These are phyloP conservation scores for Cercospora zeae-maydis DNA, from an alignment of 2,329 filamentous ascomycete genomes.

Conservation along the genomic window DNA sequence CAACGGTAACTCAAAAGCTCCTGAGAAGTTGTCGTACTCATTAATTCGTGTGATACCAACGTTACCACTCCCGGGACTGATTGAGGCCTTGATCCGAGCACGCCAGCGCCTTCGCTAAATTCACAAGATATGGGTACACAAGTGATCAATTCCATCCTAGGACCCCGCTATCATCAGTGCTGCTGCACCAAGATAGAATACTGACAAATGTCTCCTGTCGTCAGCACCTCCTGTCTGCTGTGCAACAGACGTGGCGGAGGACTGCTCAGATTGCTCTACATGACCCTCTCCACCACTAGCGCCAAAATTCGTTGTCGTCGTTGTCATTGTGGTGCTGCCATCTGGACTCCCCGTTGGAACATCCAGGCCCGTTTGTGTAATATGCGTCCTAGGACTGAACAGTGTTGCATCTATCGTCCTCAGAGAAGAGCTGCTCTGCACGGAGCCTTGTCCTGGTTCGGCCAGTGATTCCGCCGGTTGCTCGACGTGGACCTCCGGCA, in stretches of 20 bases:
- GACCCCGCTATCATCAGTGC: not conserved
- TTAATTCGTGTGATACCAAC: not conserved
- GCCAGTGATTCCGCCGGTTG: not conserved
- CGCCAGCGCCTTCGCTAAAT: not conserved
- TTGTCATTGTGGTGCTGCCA: not conserved
- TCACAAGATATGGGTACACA: not conserved
- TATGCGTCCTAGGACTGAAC: slow-evolving; percentile 4
- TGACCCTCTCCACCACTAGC: not conserved
- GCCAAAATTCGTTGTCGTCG: not conserved
- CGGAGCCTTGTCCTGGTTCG: not conserved
- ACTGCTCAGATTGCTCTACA: not conserved
- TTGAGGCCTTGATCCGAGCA: not conserved
- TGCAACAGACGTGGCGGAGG: not conserved
- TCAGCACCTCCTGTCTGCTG: slow-evolving; percentile 1
- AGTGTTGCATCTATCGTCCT: not conserved
- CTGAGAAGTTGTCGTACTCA: not conserved
- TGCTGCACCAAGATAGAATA: not conserved
- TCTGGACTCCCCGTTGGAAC: not conserved
- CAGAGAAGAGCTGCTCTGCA: not conserved
- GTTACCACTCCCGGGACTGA: not conserved
- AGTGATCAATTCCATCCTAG: not conserved
- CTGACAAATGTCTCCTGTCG: not conserved
- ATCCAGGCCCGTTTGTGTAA: not conserved
- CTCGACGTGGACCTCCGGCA: not conserved
- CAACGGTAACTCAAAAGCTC: not conserved